Evolutionary conservation across 75 land plant genomes (phyloP), one percentile per base, ranked within the genome.

Genomic region (Pinus albicaulis): DNA sequence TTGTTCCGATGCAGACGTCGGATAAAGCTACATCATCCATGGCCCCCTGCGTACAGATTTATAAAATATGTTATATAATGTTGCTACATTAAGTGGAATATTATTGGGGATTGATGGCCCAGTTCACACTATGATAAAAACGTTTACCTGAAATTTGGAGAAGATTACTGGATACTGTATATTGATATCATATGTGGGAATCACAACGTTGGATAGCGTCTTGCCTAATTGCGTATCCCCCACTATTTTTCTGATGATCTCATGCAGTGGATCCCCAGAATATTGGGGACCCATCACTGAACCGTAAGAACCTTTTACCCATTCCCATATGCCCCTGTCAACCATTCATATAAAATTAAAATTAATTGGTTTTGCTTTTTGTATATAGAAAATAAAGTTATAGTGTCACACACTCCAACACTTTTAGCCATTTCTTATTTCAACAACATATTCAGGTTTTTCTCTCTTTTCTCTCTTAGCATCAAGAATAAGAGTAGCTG

Each of bases 121-220:
- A 5, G 48, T 44, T 44, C 5, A 5, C 44, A 41, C 5, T 0
- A 41, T n/a, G 44, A 41, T 41, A 5, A 41, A 0, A 41, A 41
- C 4, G 6, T 22, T n/a, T 77, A 77, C 76, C 48, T 20, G 76
- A 36, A 28, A n/a, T 8, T 20, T 82, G 24, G 57, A 66, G 77
- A 82, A 79, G 77, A 79, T 74, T 3, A 82, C 82, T 3, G 82
- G 82, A n/a, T 82, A 66, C 69, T 74, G 71, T 13, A 28, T 13
- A 28, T 62, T 59, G 44, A 78, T 55, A 55, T 82, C 84, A 59
- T 74, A 82, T n/a, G 73, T 22, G 20, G 84, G 75, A 56, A 82
- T 73, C 25, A 79, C 53, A 25, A 82, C 56, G 23, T 74, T 22
- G 3, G 84, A 74, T 16, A 82, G 13, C 26, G 82, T 68, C 13